phyloP scores from a whole-genome alignment of 345 rosid genomes.

The Pseudoturritis turrita region DNA sequence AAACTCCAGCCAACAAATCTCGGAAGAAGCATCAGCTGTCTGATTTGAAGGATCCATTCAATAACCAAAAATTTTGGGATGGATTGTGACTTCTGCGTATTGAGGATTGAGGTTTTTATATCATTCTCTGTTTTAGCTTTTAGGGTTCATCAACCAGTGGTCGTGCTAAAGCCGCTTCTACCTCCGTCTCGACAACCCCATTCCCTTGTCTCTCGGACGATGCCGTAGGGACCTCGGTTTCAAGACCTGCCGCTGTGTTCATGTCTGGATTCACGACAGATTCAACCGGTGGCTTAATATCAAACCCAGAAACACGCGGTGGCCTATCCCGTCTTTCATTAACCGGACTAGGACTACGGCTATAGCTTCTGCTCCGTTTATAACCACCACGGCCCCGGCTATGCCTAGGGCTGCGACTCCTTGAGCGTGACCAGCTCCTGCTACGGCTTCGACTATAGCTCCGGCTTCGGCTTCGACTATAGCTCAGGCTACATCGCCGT shows the following conservation, averaged over 20 bases:
- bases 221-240: neutral
- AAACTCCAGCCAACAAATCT: neutral
- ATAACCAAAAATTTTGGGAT: slow-evolving; percentile 15
- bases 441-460: slow-evolving; percentile 48
- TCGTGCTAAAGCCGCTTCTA: slow-evolving; percentile 6
- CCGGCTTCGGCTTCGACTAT: slow-evolving; percentile 38
- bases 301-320: slow-evolving; percentile 29
- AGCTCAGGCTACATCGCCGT: slow-evolving; percentile 44
- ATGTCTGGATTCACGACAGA: slow-evolving; percentile 10
- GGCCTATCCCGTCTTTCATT: slow-evolving; percentile 48
- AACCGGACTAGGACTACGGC: slow-evolving; percentile 44
- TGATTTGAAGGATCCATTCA: neutral
- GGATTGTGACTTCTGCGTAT: neutral
- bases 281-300: slow-evolving; percentile 27
- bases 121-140: neutral
- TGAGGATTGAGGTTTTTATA: neutral
- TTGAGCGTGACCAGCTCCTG: slow-evolving; percentile 44
- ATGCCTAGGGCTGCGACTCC: slow-evolving; percentile 42
- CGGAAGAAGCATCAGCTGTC: neutral
- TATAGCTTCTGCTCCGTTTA: slow-evolving; percentile 44
- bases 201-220: slow-evolving; percentile 11
- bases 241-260: neutral
- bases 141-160: slow-evolving; percentile 13
- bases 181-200: slow-evolving; percentile 13
- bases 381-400: slow-evolving; percentile 43